phyloP scores from a whole-genome alignment of 441 rosid species.

The Euphorbia neoarborescens region DNA sequence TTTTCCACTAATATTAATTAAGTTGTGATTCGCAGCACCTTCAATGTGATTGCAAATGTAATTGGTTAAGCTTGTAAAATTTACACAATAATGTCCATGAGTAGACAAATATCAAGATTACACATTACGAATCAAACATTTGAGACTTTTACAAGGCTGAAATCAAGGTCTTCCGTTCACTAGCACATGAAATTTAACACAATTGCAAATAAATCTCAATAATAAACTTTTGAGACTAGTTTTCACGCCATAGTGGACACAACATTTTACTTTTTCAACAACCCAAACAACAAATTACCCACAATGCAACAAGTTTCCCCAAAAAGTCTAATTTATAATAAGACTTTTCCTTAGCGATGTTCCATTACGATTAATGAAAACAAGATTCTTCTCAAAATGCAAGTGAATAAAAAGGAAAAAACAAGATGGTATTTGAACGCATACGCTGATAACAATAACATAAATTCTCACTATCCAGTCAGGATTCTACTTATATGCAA shows the following conservation, averaged over 20 bases:
- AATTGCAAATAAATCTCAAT: not conserved
- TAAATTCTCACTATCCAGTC: not conserved
- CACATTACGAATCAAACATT: not conserved
- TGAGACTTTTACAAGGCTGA: not conserved
- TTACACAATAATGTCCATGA: conserved; percentile 9
- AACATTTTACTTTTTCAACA: not conserved
- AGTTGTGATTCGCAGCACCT: not conserved
- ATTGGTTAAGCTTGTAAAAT: not conserved
- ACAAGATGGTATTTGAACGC: not conserved
- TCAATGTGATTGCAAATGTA: not conserved
- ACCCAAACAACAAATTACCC: not conserved
- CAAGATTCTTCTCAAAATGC: not conserved
- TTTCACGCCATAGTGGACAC: not conserved
- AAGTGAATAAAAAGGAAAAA: not conserved
- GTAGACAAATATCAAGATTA: not conserved
- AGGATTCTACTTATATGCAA: not conserved
- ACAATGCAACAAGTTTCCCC: not conserved
- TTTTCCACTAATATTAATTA: not conserved
- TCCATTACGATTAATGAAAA: not conserved
- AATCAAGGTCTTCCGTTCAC: not conserved
- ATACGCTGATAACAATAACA: not conserved
- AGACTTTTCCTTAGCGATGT: not conserved
- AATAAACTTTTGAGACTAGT: not conserved
- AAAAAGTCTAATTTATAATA: not conserved
- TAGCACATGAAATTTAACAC: not conserved